A percentile compares a stretch with the other conserved stretches of the same genome.
These are phyloP conservation scores for Polychaeton citri DNA, from an alignment of 2,329 filamentous ascomycete genomes.

Conservation along the genomic window DNA sequence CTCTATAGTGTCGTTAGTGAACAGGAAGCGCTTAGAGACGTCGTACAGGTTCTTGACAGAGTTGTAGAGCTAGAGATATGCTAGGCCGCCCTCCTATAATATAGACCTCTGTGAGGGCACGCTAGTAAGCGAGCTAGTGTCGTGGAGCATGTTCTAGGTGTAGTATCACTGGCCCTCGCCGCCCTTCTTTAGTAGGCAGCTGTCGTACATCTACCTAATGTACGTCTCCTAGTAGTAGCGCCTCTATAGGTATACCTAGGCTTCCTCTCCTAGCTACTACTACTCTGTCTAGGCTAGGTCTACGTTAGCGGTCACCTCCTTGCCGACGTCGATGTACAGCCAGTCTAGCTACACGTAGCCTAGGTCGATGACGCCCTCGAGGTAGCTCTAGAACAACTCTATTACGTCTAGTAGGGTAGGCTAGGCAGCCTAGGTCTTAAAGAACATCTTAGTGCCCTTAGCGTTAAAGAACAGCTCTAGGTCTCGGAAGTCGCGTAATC, in stretches of 20 bases:
- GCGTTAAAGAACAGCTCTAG: slow-evolving; percentile 1
- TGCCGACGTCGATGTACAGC: slow-evolving; percentile 1
- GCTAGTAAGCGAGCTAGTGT: slow-evolving; percentile 1
- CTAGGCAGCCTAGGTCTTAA: background rate
- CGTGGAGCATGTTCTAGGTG: slow-evolving; percentile 1
- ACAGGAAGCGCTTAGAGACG: slow-evolving; percentile 1
- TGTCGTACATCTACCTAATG: slow-evolving; percentile 1
- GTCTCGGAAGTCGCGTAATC: background rate
- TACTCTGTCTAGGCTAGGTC: background rate
- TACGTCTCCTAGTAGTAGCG: slow-evolving; percentile 1
- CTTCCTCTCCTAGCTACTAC: background rate
- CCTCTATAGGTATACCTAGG: slow-evolving; percentile 1
- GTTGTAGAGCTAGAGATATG: background rate
- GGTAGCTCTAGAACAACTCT: background rate
- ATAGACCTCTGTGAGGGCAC: background rate
- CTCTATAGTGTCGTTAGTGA: slow-evolving; percentile 1
- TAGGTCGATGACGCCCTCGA: background rate
- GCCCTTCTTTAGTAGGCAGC: background rate
- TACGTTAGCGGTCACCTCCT: slow-evolving; percentile 1
- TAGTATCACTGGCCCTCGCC: slow-evolving; percentile 1
- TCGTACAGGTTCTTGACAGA: slow-evolving; percentile 1
- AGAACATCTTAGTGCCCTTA: slow-evolving; percentile 1
- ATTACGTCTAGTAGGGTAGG: background rate
- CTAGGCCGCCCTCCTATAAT: background rate
- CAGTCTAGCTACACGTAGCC: background rate